Conservation (phyloP, 331 rosid species). For the Arachis monticola region DNA sequence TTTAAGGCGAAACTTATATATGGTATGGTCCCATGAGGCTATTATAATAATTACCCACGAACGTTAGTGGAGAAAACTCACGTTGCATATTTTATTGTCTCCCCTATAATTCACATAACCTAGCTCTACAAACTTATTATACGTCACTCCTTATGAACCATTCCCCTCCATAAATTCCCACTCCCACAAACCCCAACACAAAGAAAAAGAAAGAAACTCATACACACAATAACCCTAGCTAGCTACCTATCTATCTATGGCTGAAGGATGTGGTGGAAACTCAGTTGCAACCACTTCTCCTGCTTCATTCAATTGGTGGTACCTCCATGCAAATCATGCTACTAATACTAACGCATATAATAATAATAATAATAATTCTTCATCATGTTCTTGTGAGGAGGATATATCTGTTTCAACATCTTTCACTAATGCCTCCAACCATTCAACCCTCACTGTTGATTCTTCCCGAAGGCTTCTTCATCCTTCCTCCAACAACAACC, state of each 20-base stretch:
- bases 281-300: conserved; percentile 56
- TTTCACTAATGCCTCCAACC: conserved; percentile 81
- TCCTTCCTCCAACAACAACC: conserved; percentile 51
- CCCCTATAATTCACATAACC: conserved; percentile 55
- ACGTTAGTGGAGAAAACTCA: conserved; percentile 76
- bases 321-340: conserved; percentile 46
- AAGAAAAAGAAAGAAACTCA: conserved; percentile 16
- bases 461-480: conserved; percentile 60
- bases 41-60: conserved; percentile 76
- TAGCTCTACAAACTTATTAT: conserved; percentile 41
- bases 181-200: conserved; percentile 46
- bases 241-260: no score
- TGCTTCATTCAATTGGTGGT: conserved; percentile 74
- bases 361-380: no score
- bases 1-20: no score
- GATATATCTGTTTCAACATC: conserved; percentile 77
- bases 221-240: conserved; percentile 32
- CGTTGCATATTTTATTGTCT: conserved; percentile 78
- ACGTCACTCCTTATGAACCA: conserved; percentile 55
- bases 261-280: conserved; percentile 60
- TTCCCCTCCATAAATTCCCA: conserved; percentile 52
- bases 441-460: conserved; percentile 73
- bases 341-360: conserved; percentile 39
- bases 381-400: conserved; percentile 64
- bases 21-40: no score